Percentiles rank a stretch among this genome's conserved stretches.
Evolutionary conservation across 169 alveolate genomes (phyloP).

Genomic region (Miamiensis avidus): DNA sequence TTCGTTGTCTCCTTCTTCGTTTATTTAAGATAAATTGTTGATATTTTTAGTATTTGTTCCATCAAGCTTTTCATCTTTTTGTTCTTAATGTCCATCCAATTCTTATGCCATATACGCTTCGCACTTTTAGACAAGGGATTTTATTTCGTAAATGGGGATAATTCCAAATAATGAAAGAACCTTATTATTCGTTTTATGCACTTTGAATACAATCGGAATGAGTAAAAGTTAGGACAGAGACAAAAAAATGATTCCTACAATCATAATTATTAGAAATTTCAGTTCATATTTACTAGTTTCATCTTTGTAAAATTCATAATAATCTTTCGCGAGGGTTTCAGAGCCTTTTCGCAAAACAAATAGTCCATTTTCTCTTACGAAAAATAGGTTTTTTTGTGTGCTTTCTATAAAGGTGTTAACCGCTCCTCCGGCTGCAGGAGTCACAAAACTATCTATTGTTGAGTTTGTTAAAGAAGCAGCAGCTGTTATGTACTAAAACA

Average conservation of each 20-base stretch:
- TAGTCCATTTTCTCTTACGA: slow-evolving; percentile 39
- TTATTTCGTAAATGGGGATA: slow-evolving; percentile 30
- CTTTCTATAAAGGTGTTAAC: slow-evolving; percentile 11
- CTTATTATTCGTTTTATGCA: slow-evolving; percentile 35
- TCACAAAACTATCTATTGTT: neutral
- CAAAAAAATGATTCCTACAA: slow-evolving; percentile 30
- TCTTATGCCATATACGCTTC: slow-evolving; percentile 16
- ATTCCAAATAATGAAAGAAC: slow-evolving; percentile 43
- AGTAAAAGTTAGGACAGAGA: slow-evolving; percentile 27
- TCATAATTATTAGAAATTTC: slow-evolving; percentile 28
- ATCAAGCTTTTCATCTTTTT: slow-evolving; percentile 23
- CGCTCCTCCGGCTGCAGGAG: neutral
- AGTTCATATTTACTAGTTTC: neutral
- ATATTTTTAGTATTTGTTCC: slow-evolving; percentile 1
- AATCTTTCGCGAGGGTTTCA: neutral
- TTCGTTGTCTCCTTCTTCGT: slow-evolving; percentile 1
- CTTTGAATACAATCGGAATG: slow-evolving; percentile 35
- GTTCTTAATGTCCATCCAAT: slow-evolving; percentile 10
- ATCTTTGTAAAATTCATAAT: slow-evolving; percentile 24
- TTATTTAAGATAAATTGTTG: neutral
- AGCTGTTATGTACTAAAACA: slow-evolving; percentile 39
- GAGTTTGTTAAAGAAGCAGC: slow-evolving; percentile 40
- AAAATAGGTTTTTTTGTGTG: slow-evolving; percentile 26
- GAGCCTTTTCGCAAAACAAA: slow-evolving; percentile 32
- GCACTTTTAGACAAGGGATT: slow-evolving; percentile 24